Conservation (phyloP, 2,329 filamentous ascomycete genomes). For the Diaporthe amygdali region DNA sequence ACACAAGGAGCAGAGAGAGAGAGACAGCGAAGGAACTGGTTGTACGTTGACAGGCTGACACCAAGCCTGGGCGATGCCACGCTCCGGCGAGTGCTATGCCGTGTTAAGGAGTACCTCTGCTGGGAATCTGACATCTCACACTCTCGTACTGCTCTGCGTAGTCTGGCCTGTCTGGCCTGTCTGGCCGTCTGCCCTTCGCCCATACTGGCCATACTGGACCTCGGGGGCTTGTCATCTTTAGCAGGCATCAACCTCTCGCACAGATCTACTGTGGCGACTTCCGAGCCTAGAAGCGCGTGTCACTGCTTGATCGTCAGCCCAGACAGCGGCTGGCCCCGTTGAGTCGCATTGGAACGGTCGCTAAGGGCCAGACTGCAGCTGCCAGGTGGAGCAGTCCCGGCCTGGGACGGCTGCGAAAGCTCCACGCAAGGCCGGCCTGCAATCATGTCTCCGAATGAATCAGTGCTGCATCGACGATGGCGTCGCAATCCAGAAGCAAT, state of each 20-base stretch:
- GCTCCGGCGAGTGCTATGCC: background rate
- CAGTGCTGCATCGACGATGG: background rate
- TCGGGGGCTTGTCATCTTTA: background rate
- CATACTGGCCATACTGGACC: too few relatives aligned
- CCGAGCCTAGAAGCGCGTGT: constrained; percentile 17
- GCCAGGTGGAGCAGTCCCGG: background rate
- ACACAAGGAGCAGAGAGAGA: too few relatives aligned
- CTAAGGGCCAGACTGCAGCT: background rate
- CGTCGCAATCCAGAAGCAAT: background rate
- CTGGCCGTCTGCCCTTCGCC: background rate
- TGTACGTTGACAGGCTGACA: background rate
- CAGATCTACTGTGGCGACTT: constrained; percentile 17
- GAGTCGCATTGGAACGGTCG: background rate
- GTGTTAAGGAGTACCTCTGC: background rate
- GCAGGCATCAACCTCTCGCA: background rate
- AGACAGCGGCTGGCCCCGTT: constrained; percentile 24
- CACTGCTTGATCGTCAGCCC: constrained; percentile 21
- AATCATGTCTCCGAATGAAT: background rate
- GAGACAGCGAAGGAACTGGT: background rate
- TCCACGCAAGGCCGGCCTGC: background rate
- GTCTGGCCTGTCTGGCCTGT: too few relatives aligned
- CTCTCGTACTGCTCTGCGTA: background rate
- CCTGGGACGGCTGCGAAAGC: background rate
- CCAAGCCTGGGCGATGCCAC: background rate
- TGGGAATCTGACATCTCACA: background rate